Percentiles rank a stretch among this genome's conserved stretches.
These are phyloP conservation scores for Tremella fuciformis DNA, from an alignment of 768 basidiomycete genomes.

Conservation along the genomic window DNA sequence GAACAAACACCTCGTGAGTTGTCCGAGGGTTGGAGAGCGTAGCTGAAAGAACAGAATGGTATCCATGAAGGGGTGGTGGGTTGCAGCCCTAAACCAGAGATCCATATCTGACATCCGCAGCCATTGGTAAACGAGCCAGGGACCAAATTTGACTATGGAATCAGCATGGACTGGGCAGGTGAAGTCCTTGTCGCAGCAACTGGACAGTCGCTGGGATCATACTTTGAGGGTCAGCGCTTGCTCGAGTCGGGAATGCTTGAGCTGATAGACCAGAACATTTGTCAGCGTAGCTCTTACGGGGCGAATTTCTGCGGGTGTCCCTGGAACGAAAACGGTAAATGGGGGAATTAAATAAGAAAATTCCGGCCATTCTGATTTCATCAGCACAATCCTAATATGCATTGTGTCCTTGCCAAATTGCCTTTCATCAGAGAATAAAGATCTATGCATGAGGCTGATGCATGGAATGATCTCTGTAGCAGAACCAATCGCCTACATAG, in stretches of 20 bases:
- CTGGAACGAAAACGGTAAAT: too few relatives aligned
- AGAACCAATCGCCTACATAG: too few relatives aligned
- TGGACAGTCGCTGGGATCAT: conserved; percentile 13
- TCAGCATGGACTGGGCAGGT: conserved; percentile 25
- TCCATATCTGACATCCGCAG: conserved; percentile 2
- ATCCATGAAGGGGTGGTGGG: conserved; percentile 15
- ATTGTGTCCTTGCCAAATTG: too few relatives aligned
- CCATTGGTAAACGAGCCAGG: conserved; percentile 23
- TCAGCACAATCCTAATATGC: too few relatives aligned
- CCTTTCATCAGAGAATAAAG: too few relatives aligned
- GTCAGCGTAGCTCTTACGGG: too few relatives aligned
- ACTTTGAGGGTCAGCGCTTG: conserved; percentile 13
- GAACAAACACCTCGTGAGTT: conserved; percentile 21
- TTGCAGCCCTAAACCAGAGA: not conserved
- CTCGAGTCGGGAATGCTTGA: not conserved
- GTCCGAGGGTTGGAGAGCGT: not conserved
- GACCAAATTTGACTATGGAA: conserved; percentile 20
- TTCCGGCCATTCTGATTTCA: too few relatives aligned
- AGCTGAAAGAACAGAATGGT: too few relatives aligned
- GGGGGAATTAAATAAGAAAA: too few relatives aligned
- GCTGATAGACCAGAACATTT: conserved; percentile 11
- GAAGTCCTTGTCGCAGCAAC: conserved; percentile 13
- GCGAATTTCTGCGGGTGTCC: too few relatives aligned
- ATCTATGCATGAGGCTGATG: too few relatives aligned
- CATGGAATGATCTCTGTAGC: too few relatives aligned